Conservation (phyloP, 2,329 filamentous ascomycete species). For the Hypoxylon rubiginosum region DNA sequence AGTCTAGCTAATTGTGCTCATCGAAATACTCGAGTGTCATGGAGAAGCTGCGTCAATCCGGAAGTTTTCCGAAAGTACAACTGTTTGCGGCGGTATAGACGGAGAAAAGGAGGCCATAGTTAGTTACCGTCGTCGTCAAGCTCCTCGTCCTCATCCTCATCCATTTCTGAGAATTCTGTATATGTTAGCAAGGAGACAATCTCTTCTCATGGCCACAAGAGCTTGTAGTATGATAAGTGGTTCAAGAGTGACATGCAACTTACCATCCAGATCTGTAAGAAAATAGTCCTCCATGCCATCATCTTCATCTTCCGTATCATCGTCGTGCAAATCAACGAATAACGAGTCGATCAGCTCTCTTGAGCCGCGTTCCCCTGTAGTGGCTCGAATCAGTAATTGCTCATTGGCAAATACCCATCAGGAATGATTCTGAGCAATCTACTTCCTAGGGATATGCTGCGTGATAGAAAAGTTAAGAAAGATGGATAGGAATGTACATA, state of each 20-base stretch:
- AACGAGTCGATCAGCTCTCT: constrained; percentile 22
- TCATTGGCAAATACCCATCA: not conserved
- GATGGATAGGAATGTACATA: constrained; percentile 9
- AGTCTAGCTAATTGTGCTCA: no score
- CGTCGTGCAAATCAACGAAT: constrained; percentile 7
- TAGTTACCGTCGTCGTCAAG: constrained; percentile 9
- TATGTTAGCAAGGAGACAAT: not conserved
- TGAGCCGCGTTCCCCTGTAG: constrained; percentile 22
- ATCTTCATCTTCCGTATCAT: not conserved
- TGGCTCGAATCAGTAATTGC: not conserved
- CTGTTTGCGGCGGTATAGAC: no score
- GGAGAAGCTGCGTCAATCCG: no score
- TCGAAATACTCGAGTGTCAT: no score
- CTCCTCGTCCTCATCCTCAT: not conserved
- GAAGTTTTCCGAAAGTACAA: no score
- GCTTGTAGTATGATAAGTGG: not conserved
- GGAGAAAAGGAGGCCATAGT: no score
- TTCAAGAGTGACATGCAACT: not conserved
- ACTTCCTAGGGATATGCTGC: not conserved
- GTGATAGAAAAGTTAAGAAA: not conserved
- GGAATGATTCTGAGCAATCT: not conserved
- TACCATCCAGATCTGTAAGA: constrained; percentile 12
- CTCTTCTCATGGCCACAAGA: not conserved
- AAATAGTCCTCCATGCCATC: not conserved
- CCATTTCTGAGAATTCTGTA: not conserved